A percentile compares a stretch with the other conserved stretches of the same genome.
Conservation (phyloP, 139 green algal species). For the Tetradesmus lagerheimii region DNA sequence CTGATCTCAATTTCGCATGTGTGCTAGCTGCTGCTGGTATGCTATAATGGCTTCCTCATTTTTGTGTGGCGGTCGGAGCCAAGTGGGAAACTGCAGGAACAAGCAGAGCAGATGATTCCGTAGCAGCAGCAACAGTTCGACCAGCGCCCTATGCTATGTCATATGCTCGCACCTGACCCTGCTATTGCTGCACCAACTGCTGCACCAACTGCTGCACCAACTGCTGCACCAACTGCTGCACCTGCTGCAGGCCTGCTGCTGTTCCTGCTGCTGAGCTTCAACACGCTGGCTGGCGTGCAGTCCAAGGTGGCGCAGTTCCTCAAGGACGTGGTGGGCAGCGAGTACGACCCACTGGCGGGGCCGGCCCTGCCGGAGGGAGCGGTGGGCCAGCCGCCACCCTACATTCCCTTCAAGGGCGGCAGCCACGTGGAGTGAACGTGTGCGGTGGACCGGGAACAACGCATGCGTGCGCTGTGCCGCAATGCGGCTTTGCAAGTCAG, state of each 20-base stretch:
- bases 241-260: constrained; percentile 26
- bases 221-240: background rate
- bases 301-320: constrained; percentile 43
- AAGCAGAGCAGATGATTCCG: too few species aligned
- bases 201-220: background rate
- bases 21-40: too few species aligned
- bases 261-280: constrained; percentile 39
- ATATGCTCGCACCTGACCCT: too few species aligned
- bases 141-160: too few species aligned
- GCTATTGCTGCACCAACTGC: background rate
- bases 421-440: constrained; percentile 22
- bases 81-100: too few species aligned
- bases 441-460: too few species aligned
- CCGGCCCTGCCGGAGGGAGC: background rate
- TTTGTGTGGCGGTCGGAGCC: too few species aligned
- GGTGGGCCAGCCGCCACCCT: background rate
- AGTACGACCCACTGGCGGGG: constrained; percentile 17
- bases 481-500: too few species aligned
- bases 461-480: too few species aligned
- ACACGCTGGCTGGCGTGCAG: constrained; percentile 43
- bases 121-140: too few species aligned
- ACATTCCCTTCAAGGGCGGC: constrained; percentile 41
- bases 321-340: constrained; percentile 34
- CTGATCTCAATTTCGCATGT: too few species aligned
- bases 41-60: too few species aligned